Conservation (phyloP, 352 stramenopile genomes). For the Phytophthora ramorum region DNA sequence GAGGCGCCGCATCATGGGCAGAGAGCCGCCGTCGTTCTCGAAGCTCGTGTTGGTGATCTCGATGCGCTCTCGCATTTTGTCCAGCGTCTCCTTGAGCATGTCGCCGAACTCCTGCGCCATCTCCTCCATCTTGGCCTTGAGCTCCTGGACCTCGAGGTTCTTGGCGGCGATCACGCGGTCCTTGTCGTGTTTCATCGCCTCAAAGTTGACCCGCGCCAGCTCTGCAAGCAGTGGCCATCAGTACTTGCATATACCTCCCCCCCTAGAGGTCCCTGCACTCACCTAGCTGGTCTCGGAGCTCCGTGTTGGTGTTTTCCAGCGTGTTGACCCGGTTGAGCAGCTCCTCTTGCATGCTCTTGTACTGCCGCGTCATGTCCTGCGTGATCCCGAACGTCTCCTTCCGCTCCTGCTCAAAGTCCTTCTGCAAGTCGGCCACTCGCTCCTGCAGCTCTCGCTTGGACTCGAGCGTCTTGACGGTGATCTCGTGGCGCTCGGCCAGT, state of each 20-base stretch:
- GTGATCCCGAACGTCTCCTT: constrained; percentile 93
- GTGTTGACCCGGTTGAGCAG: constrained; percentile 87
- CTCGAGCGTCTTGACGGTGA: constrained; percentile 86
- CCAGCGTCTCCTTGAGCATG: constrained; percentile 95
- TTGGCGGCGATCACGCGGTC: constrained; percentile 91
- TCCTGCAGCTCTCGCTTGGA: constrained; percentile 90
- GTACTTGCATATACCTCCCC: no score
- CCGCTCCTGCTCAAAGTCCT: constrained; percentile 88
- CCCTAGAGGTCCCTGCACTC: not conserved
- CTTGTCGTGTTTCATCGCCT: constrained; percentile 93
- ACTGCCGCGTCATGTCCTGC: constrained; percentile 96
- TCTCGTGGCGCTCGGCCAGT: constrained; percentile 87
- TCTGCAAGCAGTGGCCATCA: constrained; percentile 47
- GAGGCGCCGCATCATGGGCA: constrained; percentile 83
- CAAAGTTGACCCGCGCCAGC: constrained; percentile 82
- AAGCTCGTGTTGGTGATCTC: constrained; percentile 93
- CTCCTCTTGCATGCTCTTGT: constrained; percentile 97
- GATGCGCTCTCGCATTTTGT: constrained; percentile 95
- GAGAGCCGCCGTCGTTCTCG: constrained; percentile 74
- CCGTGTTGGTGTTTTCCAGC: constrained; percentile 93
- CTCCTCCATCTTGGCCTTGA: constrained; percentile 95
- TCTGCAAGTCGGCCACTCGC: constrained; percentile 81
- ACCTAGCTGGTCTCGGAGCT: constrained; percentile 93
- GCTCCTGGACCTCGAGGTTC: constrained; percentile 89
- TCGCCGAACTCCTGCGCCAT: constrained; percentile 95